Percentiles rank a stretch among this genome's conserved stretches.
Conservation (phyloP, 768 basidiomycete genomes). For the Termitomyces sp. region DNA sequence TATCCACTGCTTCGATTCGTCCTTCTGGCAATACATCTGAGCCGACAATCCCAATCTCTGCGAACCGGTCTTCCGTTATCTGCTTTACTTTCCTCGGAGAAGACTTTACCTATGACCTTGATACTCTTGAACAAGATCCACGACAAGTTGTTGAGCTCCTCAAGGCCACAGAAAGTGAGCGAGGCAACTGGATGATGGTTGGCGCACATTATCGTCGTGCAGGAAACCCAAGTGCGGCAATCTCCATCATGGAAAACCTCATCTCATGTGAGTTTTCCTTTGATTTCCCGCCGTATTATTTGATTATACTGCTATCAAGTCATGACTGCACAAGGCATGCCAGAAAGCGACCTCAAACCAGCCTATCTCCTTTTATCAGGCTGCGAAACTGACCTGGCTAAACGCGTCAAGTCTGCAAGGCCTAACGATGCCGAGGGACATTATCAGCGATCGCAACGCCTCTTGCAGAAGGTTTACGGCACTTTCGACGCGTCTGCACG, state of each 20-base stretch:
- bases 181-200: constrained; percentile 53
- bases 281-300: background rate
- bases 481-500: constrained; percentile 1
- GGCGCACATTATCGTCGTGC: constrained; percentile 47
- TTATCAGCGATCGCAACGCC: constrained; percentile 33
- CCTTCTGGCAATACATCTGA: background rate
- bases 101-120: constrained; percentile 37
- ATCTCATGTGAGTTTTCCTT: constrained; percentile 34
- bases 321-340: constrained; percentile 30
- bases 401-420: constrained; percentile 19
- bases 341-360: constrained; percentile 38
- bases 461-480: constrained; percentile 48
- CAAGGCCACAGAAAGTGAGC: constrained; percentile 37
- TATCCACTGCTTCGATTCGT: background rate
- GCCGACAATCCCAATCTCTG: background rate
- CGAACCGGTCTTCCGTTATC: constrained; percentile 16
- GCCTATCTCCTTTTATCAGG: constrained; percentile 49
- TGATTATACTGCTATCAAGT: constrained; percentile 25
- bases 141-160: constrained; percentile 40
- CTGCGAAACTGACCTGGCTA: constrained; percentile 47
- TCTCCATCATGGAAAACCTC: constrained; percentile 39
- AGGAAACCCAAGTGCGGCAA: constrained; percentile 40
- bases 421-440: constrained; percentile 26
- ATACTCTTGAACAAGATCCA: constrained; percentile 38
- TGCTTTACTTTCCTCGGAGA: constrained; percentile 34